Base-by-base conservation (phyloP, 768 basidiomycete species). In the Trametes cubensis region DNA sequence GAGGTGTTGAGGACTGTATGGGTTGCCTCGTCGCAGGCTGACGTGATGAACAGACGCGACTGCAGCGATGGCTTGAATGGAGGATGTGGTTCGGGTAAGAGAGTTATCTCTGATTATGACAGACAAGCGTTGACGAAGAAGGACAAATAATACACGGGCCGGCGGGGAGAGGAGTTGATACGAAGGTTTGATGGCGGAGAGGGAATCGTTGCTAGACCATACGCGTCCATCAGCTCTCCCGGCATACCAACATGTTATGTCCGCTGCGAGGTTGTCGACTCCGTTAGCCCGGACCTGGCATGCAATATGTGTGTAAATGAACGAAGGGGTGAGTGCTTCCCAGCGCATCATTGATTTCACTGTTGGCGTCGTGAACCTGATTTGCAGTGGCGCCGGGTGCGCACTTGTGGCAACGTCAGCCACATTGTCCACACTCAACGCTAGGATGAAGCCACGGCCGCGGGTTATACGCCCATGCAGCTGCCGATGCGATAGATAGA, bases 281-380 rank as follows among this genome's bases (percentile, higher is more conserved):
- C 47, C 47, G 47, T n/a, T 17, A 15, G 17, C 7, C 47, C 38
- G 56, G 56, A 46, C 56, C 21, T 6, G 8, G 18, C 50, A 25
- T 50, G 57, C 57, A 41, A 58, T 26, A 49, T 42, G 38, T 34
- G 38, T 14, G 48, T 23, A 50, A 58, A 50, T 58, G 57, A 49
- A 41, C 47, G 57, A 45, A 4, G 40, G 13, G 30, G 17, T 39
- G 48, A 45, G 20, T 26, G 38, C 57, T 23, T 26, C 21, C 56
- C 46, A 45, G 30, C 17, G 30, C 30, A 48, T 48, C 56, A 49
- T 18, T 48, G 57, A 47, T 58, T 21, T 17, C 47, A 20, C 44
- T 14, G 55, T 56, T 46, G 34, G 34, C 45, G 20, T 10, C 14
- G 39, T 23, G 53, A 55, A 44, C 41, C 39, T 42, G 53, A 44